Percentiles rank a stretch among this genome's conserved stretches.
Conservation (phyloP, 805 yeast species). For the Barnettozyma populi region DNA sequence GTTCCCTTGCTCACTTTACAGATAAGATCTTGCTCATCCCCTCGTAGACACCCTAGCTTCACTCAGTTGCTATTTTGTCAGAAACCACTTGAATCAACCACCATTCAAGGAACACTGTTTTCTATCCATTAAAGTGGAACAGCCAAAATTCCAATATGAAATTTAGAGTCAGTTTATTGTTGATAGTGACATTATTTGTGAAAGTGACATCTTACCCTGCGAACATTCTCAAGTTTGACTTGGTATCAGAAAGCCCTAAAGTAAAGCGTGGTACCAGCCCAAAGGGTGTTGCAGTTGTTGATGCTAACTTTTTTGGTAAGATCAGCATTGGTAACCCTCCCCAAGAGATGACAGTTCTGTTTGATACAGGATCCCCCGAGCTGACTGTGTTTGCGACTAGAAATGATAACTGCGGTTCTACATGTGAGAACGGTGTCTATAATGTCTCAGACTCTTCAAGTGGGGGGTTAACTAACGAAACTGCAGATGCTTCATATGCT, state of each 20-base stretch:
- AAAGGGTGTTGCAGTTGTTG: not conserved
- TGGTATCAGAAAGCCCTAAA: not conserved
- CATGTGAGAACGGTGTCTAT: not conserved
- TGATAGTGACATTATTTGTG: not conserved
- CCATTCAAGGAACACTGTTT: not conserved
- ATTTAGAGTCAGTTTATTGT: not conserved
- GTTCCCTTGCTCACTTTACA: not conserved
- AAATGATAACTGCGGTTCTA: slow-evolving; percentile 2
- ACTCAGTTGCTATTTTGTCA: not conserved
- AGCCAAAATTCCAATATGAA: not conserved
- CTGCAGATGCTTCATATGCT: slow-evolving; percentile 2
- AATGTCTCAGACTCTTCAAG: slow-evolving; percentile 7
- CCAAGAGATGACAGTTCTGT: slow-evolving; percentile 6
- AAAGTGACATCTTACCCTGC: not conserved
- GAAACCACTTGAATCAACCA: too few relatives aligned
- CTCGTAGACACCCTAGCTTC: too few relatives aligned
- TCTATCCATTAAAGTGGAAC: not conserved
- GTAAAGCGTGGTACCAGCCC: not conserved
- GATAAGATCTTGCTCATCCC: not conserved
- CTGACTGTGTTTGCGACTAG: slow-evolving; percentile 5
- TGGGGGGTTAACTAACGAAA: slow-evolving; percentile 2
- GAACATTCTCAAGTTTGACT: not conserved
- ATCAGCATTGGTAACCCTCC: slow-evolving; percentile 16
- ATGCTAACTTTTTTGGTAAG: not conserved
- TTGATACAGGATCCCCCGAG: slow-evolving; percentile 21